Percentiles rank a stretch among this genome's conserved stretches.
phyloP scores from a whole-genome alignment of 2,329 filamentous ascomycete genomes.

The Zymoseptoria ardabiliae region DNA sequence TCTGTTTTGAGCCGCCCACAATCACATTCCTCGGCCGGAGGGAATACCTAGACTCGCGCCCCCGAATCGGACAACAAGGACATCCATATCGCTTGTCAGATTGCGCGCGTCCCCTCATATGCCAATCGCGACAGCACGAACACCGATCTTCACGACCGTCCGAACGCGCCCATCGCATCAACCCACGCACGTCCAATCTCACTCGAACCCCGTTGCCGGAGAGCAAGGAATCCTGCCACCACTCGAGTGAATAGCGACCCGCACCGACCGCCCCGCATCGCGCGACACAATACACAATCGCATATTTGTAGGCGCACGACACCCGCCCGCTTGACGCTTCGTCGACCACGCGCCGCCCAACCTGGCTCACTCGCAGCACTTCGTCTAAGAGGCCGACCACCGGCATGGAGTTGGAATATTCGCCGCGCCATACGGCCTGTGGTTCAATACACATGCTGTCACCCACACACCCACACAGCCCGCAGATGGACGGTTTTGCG shows the following conservation, averaged over 20 bases:
- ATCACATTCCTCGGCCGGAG: constrained; percentile 16
- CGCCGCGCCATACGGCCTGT: constrained; percentile 48
- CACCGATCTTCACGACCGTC: constrained; percentile 2
- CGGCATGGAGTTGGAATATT: constrained; percentile 44
- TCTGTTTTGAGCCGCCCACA: constrained; percentile 10
- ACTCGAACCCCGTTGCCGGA: background rate
- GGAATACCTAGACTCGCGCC: constrained; percentile 10
- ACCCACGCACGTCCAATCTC: constrained; percentile 1
- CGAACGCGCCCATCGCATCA: constrained; percentile 1
- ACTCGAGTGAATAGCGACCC: background rate
- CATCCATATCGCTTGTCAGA: constrained; percentile 17
- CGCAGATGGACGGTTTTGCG: constrained; percentile 70
- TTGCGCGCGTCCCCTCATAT: constrained; percentile 10
- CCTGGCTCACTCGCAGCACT: constrained; percentile 2
- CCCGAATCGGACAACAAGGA: constrained; percentile 8
- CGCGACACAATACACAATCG: constrained; percentile 2
- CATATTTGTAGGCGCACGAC: constrained; percentile 5
- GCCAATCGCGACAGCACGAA: constrained; percentile 8
- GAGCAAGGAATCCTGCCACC: background rate
- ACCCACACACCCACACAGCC: constrained; percentile 49
- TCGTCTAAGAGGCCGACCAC: constrained; percentile 2
- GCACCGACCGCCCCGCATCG: background rate
- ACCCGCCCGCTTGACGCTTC: background rate
- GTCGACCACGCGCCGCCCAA: background rate
- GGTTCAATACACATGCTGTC: constrained; percentile 82